These are phyloP conservation scores for Astrothelium subdiscretum DNA, from an alignment of 495 filamentous ascomycete species.

Conservation along the genomic window DNA sequence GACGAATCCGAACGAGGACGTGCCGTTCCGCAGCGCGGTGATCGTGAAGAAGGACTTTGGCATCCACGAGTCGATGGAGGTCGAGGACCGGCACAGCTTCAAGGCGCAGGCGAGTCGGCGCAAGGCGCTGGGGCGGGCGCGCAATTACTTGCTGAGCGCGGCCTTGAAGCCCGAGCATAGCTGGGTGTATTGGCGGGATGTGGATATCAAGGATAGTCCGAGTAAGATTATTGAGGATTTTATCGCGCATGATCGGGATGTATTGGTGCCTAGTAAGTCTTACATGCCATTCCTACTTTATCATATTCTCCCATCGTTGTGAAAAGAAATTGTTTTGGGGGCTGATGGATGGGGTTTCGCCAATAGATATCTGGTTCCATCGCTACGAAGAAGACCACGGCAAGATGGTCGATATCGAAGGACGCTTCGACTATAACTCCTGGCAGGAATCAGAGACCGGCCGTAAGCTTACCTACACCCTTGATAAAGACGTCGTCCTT, in stretches of 20 bases:
- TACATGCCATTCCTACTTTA: not conserved
- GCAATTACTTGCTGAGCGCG: constrained; percentile 81
- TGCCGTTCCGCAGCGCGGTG: constrained; percentile 69
- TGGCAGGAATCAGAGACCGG: constrained; percentile 91
- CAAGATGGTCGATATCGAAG: constrained; percentile 74
- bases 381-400: constrained; percentile 50
- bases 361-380: constrained; percentile 95
- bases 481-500: constrained; percentile 70
- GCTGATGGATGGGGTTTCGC: not conserved
- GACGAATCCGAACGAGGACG: constrained; percentile 54
- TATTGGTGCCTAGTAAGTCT: constrained; percentile 84
- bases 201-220: constrained; percentile 89
- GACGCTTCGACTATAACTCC: constrained; percentile 97
- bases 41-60: constrained; percentile 90
- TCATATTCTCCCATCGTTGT: not conserved
- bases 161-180: constrained; percentile 86
- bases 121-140: constrained; percentile 78
- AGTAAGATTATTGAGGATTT: constrained; percentile 85
- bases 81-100: constrained; percentile 75
- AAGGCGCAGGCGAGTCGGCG: constrained; percentile 80
- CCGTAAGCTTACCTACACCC: constrained; percentile 53
- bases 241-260: constrained; percentile 81
- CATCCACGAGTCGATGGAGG: constrained; percentile 51
- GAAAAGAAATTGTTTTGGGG: too few species aligned
- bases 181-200: constrained; percentile 98